A percentile compares a stretch with the other conserved stretches of the same genome.
These are phyloP conservation scores for Syncephalastrum sp. DNA, from an alignment of 371 early-diverging fungal species.

Conservation along the genomic window DNA sequence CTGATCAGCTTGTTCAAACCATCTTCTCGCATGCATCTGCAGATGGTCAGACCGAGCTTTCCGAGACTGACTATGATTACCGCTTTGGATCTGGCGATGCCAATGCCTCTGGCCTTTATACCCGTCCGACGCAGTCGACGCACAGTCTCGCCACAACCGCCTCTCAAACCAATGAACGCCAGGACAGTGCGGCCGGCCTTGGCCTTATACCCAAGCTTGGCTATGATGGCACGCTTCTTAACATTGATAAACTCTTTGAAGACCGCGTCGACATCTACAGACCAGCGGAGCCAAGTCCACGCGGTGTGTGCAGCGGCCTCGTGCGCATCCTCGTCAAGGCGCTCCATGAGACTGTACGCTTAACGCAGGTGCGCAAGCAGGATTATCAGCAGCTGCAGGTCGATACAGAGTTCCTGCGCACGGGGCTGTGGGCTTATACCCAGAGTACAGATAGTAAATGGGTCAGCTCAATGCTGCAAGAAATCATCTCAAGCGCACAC, in stretches of 20 bases:
- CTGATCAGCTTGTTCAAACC: slow-evolving; percentile 24
- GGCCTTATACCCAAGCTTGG: slow-evolving; percentile 25
- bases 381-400: slow-evolving; percentile 62
- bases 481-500: slow-evolving; percentile 56
- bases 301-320: slow-evolving; percentile 51
- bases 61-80: slow-evolving; percentile 24
- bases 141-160: slow-evolving; percentile 28
- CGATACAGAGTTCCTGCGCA: slow-evolving; percentile 58
- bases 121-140: slow-evolving; percentile 24
- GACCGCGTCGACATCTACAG: slow-evolving; percentile 66
- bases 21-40: slow-evolving; percentile 23
- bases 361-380: slow-evolving; percentile 37
- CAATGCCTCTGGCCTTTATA: slow-evolving; percentile 12
- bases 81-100: slow-evolving; percentile 12
- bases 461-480: slow-evolving; percentile 57
- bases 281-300: slow-evolving; percentile 54
- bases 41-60: slow-evolving; percentile 9
- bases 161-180: slow-evolving; percentile 14
- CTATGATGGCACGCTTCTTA: slow-evolving; percentile 44
- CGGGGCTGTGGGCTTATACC: slow-evolving; percentile 41
- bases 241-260: slow-evolving; percentile 71
- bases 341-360: slow-evolving; percentile 54
- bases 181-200: slow-evolving; percentile 11
- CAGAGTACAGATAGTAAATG: slow-evolving; percentile 25
- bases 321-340: slow-evolving; percentile 62